Evolutionary conservation across 2,329 filamentous ascomycete species (phyloP), one percentile per base, ranked within the genome.

Genomic region (Ophiostoma novo-ulmi): DNA sequence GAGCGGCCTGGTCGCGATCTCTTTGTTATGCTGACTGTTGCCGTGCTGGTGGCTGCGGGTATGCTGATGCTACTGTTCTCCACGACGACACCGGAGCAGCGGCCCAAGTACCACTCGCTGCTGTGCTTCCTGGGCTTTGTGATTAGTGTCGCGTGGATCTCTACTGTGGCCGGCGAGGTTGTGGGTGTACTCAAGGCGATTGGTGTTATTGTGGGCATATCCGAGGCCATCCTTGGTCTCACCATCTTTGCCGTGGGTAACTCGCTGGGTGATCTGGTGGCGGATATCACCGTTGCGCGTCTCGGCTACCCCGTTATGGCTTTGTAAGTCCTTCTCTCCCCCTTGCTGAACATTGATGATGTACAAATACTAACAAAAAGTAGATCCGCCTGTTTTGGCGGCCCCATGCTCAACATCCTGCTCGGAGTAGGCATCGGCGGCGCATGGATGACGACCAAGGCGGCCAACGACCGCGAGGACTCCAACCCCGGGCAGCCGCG

Each of bases 251-350:
- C 95, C 2, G 93, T 97, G 44, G 95, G 95, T 38, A 99, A 99
- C 80, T 97, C 92, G 10, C 85, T 98, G 10, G 94, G 95, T 52
- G 95, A 99, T 76, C 84, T 99, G 20, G 93, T 99, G 11, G 94
- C 95, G 20, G 91, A 99, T 78, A 91, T 98, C 70, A 99, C 95
- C 0, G 91, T 99, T 52, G 95, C 95, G 4, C 88, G 92, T 44
- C 87, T 99, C 2, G 95, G 95, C 2, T 97, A 94, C 79, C 95
- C 95, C 0, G 93, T 99, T 73, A 99, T 99, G 95, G 95, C 95
- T 55, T 77, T 90, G 84, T 87, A 79, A 80, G 85, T 67, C 31
- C 31, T 31, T 31, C 3, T 31, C 3, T 31, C 3, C 31, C 31
- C 2, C 31, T 31, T 31, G 31, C 31, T 31, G 31, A 3, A 31